A percentile compares a stretch with the other conserved stretches of the same genome.
phyloP scores from a whole-genome alignment of 805 yeast genomes.

The Hemisphaericaspora nanyangensis region DNA sequence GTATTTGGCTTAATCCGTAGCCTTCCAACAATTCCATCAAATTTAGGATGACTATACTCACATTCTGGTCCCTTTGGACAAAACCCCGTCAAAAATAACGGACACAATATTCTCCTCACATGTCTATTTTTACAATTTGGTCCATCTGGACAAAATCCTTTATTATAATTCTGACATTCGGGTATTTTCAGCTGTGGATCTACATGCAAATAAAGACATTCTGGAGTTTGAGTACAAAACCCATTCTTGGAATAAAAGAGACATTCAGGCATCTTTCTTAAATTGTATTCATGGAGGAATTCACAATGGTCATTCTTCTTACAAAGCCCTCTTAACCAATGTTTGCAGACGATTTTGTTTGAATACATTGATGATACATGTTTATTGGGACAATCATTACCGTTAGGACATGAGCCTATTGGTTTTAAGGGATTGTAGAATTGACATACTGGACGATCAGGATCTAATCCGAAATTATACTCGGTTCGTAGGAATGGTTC shows the following conservation, averaged over 20 bases:
- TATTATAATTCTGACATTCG: slow-evolving; percentile 74
- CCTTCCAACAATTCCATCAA: slow-evolving; percentile 43
- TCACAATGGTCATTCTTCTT: slow-evolving; percentile 97
- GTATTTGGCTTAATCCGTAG: slow-evolving; percentile 42
- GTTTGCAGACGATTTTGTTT: slow-evolving; percentile 84
- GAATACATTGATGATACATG: slow-evolving; percentile 58
- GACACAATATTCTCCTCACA: slow-evolving; percentile 71
- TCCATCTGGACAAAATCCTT: slow-evolving; percentile 91
- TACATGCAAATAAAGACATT: slow-evolving; percentile 87
- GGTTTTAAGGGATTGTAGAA: slow-evolving; percentile 53
- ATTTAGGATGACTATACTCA: slow-evolving; percentile 79
- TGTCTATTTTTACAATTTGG: slow-evolving; percentile 83
- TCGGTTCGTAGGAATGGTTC: slow-evolving; percentile 81
- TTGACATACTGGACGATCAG: slow-evolving; percentile 85
- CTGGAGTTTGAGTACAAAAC: slow-evolving; percentile 88
- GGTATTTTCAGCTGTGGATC: slow-evolving; percentile 90
- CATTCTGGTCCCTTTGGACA: slow-evolving; percentile 87
- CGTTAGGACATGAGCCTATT: slow-evolving; percentile 72
- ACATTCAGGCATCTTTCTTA: slow-evolving; percentile 96
- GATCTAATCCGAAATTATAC: slow-evolving; percentile 77
- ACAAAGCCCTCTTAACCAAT: slow-evolving; percentile 96
- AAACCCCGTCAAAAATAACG: slow-evolving; percentile 79
- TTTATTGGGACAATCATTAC: slow-evolving; percentile 80
- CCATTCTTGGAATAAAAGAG: slow-evolving; percentile 79
- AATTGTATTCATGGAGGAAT: slow-evolving; percentile 89